Evolutionary conservation across 2,329 filamentous ascomycete genomes (phyloP), one percentile per base, ranked within the genome.

Genomic region (Decorospora gaudefroyi): DNA sequence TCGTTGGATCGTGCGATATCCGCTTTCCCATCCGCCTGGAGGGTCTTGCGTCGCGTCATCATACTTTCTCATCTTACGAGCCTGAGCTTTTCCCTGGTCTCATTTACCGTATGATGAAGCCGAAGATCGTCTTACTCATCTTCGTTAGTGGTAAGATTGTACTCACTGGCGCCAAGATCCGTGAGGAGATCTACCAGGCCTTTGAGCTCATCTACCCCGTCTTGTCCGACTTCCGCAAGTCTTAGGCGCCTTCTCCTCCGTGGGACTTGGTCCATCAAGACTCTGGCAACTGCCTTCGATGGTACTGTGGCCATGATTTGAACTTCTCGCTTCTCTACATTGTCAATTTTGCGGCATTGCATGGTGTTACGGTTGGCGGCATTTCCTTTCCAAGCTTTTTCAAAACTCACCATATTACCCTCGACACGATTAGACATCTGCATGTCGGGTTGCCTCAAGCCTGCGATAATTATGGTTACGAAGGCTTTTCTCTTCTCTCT

Each of bases 101-200:
- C 38, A 99, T 99, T 76, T 99, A 99, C 77, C 90, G 93, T 72
- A 99, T 99, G 93, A 96, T 97, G 80, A 97, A 97, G 80, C 93
- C 93, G 13, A 97, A 97, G 84, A 96, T 97, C 60, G 92, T 97
- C 40, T 84, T 97, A 17, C 78, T 97, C 68, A 96, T 99, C 73
- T 97, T 97, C 77, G 92, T 97, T 65, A 93, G 87, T 66, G 93
- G 92, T 68, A 97, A 97, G 82, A 97, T 97, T 52, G 93, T 97
- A 65, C 81, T 97, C 69, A 97, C 93, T 28, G 93, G 93, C 67
- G 93, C 93, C 59, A 97, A 99, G 72, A 91, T 97, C 56, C 87
- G 93, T 62, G 93, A 99, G 74, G 93, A 97, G 77, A 97, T 99
- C 59, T 72, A 72, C 59, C 67, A 70, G 43, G 70, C 70, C 19